These are phyloP conservation scores for Eutrema heterophyllum DNA, from an alignment of 345 rosid species.

Conservation along the genomic window DNA sequence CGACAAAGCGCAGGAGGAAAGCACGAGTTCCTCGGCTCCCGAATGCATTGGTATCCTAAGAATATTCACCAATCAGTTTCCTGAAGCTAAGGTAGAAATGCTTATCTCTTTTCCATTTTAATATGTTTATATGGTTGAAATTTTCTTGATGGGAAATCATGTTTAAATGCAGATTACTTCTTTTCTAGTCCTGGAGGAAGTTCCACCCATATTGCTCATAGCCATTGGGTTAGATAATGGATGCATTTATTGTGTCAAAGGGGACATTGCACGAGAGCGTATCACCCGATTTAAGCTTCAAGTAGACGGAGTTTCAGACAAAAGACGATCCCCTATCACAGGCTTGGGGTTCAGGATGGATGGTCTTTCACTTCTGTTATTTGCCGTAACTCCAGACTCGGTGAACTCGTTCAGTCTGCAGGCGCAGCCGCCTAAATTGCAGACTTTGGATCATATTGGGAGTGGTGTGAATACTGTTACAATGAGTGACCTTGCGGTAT, in stretches of 20 bases:
- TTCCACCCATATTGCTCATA: constrained; percentile 84
- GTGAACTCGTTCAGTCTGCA: constrained; percentile 76
- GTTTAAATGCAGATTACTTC: constrained; percentile 73
- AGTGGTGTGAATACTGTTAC: constrained; percentile 58
- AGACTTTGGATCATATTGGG: constrained; percentile 87
- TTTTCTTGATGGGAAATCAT: constrained; percentile 14
- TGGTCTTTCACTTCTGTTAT: constrained; percentile 81
- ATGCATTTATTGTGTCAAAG: constrained; percentile 85
- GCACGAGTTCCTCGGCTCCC: constrained; percentile 67
- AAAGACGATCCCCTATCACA: constrained; percentile 43
- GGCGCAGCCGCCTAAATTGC: constrained; percentile 62
- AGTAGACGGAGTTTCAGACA: constrained; percentile 45
- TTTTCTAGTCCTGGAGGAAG: constrained; percentile 90
- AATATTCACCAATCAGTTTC: constrained; percentile 88
- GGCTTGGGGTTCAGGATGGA: constrained; percentile 91
- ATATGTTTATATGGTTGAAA: background rate
- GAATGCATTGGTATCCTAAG: constrained; percentile 85
- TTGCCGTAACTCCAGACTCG: constrained; percentile 74
- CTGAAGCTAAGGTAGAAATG: constrained; percentile 75
- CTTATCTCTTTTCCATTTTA: background rate
- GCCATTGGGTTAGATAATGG: constrained; percentile 91
- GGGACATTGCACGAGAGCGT: constrained; percentile 94
- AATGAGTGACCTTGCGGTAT: constrained; percentile 93
- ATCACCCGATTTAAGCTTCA: constrained; percentile 85
- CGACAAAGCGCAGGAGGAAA: constrained; percentile 77